Base-by-base conservation (phyloP, 371 early-diverging fungal species). In the Mucor plumbeus region DNA sequence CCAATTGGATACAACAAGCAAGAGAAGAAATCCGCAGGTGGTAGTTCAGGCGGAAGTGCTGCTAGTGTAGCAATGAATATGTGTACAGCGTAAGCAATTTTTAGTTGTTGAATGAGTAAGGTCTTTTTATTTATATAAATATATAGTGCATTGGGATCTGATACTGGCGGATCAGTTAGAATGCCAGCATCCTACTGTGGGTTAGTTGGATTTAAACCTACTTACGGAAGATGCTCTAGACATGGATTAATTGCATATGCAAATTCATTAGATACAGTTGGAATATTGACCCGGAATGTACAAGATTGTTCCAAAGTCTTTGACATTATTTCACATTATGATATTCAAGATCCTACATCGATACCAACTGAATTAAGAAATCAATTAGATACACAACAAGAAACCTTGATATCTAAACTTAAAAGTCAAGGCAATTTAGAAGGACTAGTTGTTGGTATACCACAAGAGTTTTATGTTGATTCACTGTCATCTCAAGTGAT, bases 151-250 rank as follows among this genome's bases (percentile, higher is more conserved):
- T 67, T 96, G 50, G 98, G 97, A 5, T 94, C 96, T 1, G 98
- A 97, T 68, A 97, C 98, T 0, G 98, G 98, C 58, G 98, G 98
- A 31, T 96, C 96, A 1, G 93, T 96, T 5, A 83, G 98, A 35
- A 82, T 96, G 35, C 98, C 98, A 1, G 98, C 96, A 1, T 87
- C 97, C 3, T 97, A 95, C 74, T 97, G 97, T 75, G 96, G 97
- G 13, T 82, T 97, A 1, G 88, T 93, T 17, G 98, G 97, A 5
- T 95, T 94, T 74, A 97, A 97, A 70, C 98, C 98, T 14, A 88
- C 91, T 0, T 97, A 95, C 74, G 98, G 98, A 0, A 85, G 85
- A 43, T 82, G 91, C 50, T 96, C 97, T 48, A 84, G 98, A n/a
- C 83, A 85, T 76, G 98, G 98, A 5, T 77, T 97, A 9, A 85